Evolutionary conservation across 129 eudicot genomes (phyloP).

Genomic region (Artemisia argyi): DNA sequence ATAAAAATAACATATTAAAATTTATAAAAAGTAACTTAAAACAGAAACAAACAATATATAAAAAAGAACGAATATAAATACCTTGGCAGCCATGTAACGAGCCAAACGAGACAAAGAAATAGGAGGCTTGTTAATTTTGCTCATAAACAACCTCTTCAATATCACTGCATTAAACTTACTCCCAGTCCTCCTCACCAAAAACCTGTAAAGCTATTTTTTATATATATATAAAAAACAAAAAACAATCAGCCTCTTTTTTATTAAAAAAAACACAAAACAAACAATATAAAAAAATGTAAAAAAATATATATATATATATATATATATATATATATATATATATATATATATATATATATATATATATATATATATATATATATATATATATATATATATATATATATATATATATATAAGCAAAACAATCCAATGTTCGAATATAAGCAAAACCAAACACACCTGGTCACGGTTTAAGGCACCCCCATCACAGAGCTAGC

Average conservation of each 20-base stretch:
- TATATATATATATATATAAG: no score
- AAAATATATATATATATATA: no score
- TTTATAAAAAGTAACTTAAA: no score
- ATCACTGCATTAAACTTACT: slow-evolving; percentile 84
- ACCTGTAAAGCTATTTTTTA: slow-evolving; percentile 62
- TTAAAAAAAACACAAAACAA: neutral
- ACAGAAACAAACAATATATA: neutral
- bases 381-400: no score
- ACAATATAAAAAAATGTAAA: neutral
- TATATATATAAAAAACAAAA: neutral
- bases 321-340: no score
- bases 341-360: no score
- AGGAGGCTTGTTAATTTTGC: slow-evolving; percentile 81
- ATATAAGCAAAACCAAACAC: no score
- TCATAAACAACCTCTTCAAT: slow-evolving; percentile 87
- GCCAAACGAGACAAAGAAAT: slow-evolving; percentile 73
- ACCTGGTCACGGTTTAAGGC: no score
- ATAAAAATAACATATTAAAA: no score
- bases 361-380: no score
- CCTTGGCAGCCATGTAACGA: slow-evolving; percentile 75
- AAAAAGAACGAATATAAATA: neutral
- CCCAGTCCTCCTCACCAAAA: slow-evolving; percentile 81
- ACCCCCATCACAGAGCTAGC: no score
- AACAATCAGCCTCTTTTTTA: neutral
- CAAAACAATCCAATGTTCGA: no score